Conservation (phyloP, 2,329 filamentous ascomycete genomes). For the Waltergamsia citrina region DNA sequence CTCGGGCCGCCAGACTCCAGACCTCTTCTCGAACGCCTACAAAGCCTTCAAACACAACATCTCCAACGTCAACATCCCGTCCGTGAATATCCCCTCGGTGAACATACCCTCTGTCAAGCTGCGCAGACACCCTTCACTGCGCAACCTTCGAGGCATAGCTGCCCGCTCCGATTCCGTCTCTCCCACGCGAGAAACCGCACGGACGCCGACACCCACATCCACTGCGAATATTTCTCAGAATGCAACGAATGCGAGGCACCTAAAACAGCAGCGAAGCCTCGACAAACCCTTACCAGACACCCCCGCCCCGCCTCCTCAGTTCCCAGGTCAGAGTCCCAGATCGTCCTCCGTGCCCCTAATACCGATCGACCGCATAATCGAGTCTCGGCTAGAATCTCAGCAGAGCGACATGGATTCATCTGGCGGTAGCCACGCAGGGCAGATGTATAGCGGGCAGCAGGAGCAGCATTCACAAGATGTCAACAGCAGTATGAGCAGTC, state of each 20-base stretch:
- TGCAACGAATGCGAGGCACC: constrained; percentile 44
- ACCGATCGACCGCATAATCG: constrained; percentile 6
- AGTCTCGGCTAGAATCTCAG: constrained; percentile 26
- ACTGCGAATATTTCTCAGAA: too few relatives aligned
- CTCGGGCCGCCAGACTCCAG: constrained; percentile 26
- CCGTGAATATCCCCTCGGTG: constrained; percentile 32
- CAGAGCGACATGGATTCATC: constrained; percentile 40
- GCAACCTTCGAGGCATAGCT: constrained; percentile 7
- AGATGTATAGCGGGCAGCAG: constrained; percentile 22
- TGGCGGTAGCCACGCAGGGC: constrained; percentile 19
- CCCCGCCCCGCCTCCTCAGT: constrained; percentile 16
- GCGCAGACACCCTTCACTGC: constrained; percentile 24
- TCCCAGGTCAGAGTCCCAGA: constrained; percentile 1
- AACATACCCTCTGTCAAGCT: constrained; percentile 11
- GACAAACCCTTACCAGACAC: constrained; percentile 48
- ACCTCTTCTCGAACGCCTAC: constrained; percentile 41
- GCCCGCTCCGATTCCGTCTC: not conserved
- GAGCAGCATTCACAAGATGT: constrained; percentile 24
- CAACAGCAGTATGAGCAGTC: constrained; percentile 36
- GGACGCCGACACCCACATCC: not conserved
- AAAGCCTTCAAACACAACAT: constrained; percentile 41
- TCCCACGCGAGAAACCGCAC: not conserved
- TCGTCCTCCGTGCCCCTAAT: too few relatives aligned
- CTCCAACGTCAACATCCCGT: constrained; percentile 25
- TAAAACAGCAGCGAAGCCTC: constrained; percentile 45